phyloP scores from a whole-genome alignment of 2,329 filamentous ascomycete genomes.

The Thelonectria rubi region DNA sequence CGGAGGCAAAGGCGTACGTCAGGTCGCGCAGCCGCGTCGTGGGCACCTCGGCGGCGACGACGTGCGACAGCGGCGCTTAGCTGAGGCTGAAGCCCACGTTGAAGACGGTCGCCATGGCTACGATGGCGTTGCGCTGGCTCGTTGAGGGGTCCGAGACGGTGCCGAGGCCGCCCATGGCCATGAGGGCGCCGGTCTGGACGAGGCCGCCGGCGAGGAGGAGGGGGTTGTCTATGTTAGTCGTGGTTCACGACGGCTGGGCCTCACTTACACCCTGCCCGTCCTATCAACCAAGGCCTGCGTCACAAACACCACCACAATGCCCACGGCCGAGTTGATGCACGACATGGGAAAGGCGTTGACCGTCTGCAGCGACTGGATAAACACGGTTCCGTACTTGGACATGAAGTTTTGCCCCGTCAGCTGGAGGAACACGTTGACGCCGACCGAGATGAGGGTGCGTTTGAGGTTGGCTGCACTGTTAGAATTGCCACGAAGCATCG shows the following conservation, averaged over 20 bases:
- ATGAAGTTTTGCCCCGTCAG: slow-evolving; percentile 41
- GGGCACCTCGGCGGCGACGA: slow-evolving; percentile 47
- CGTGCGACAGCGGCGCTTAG: slow-evolving; percentile 45
- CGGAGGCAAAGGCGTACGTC: slow-evolving; percentile 40
- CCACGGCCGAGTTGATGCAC: slow-evolving; percentile 40
- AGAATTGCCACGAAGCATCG: no score
- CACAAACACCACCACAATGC: slow-evolving; percentile 42
- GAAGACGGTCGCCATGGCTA: slow-evolving; percentile 4
- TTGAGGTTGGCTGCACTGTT: slow-evolving; percentile 22
- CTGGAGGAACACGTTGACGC: slow-evolving; percentile 45
- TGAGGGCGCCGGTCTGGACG: slow-evolving; percentile 6
- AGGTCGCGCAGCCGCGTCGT: slow-evolving; percentile 44
- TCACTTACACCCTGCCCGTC: slow-evolving; percentile 19
- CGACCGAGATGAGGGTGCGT: slow-evolving; percentile 39
- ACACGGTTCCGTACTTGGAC: slow-evolving; percentile 43
- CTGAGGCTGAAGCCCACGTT: background rate
- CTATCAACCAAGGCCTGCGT: slow-evolving; percentile 14
- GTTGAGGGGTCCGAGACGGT: background rate
- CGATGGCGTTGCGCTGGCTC: background rate
- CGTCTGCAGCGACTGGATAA: slow-evolving; percentile 40
- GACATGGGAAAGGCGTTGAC: slow-evolving; percentile 42
- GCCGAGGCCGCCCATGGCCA: slow-evolving; percentile 12
- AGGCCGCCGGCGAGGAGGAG: background rate
- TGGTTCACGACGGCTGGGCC: background rate
- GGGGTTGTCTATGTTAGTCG: background rate